Conservation (phyloP, 306 rosid species). For the Rosa lucieae region DNA sequence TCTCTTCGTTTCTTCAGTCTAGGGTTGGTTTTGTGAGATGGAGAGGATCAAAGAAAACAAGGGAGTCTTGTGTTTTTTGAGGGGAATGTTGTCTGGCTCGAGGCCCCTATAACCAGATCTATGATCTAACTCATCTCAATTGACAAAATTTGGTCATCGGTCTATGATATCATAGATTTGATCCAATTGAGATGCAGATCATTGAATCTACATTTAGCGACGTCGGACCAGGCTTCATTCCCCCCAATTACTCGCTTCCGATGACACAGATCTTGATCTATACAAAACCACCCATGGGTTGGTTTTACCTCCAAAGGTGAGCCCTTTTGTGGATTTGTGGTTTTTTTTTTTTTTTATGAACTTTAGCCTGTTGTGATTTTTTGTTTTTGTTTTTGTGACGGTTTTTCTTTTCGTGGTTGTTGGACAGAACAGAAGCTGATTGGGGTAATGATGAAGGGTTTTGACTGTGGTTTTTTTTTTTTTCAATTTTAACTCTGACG, state of each 20-base stretch:
- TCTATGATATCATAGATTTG: slow-evolving; percentile 5
- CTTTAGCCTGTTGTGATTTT: not conserved
- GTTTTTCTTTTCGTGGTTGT: slow-evolving; percentile 15
- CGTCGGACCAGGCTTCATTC: slow-evolving; percentile 80
- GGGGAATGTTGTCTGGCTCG: slow-evolving; percentile 78
- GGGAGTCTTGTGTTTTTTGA: slow-evolving; percentile 36
- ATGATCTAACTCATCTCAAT: slow-evolving; percentile 16
- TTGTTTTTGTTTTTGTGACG: not conserved
- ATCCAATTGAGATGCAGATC: slow-evolving; percentile 18
- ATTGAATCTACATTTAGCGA: slow-evolving; percentile 23
- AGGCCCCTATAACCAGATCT: slow-evolving; percentile 41
- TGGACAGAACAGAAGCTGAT: slow-evolving; percentile 44
- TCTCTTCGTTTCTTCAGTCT: not conserved
- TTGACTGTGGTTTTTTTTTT: slow-evolving; percentile 34
- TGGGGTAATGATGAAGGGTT: slow-evolving; percentile 54
- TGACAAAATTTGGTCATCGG: not conserved
- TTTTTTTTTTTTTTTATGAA: not conserved
- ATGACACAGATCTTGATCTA: not conserved
- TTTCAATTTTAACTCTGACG: slow-evolving; percentile 31
- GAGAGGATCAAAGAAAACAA: not conserved
- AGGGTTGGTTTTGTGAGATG: not conserved
- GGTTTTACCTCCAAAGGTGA: slow-evolving; percentile 16
- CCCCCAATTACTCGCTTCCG: slow-evolving; percentile 56
- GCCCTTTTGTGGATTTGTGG: not conserved
- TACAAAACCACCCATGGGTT: not conserved